A percentile compares a stretch with the other conserved stretches of the same genome.
These are phyloP conservation scores for Salvia hispanica DNA, from an alignment of 257 asterid species.

Conservation along the genomic window DNA sequence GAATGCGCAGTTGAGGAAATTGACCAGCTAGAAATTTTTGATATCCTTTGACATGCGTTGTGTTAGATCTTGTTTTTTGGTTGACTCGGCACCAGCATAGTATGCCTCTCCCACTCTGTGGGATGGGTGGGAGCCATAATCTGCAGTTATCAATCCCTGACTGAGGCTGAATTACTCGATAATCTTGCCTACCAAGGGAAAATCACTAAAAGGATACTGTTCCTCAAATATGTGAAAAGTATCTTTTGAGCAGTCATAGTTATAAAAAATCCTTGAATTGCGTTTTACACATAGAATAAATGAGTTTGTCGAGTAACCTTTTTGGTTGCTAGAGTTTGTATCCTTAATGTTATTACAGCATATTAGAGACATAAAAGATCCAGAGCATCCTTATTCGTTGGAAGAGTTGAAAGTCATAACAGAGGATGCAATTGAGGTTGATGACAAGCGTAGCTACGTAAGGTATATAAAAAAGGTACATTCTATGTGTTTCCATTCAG, in stretches of 20 bases:
- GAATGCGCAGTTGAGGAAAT: slow-evolving; percentile 67
- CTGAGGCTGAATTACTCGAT: background rate
- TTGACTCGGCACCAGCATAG: no score
- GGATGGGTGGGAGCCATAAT: background rate
- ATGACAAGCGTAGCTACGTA: slow-evolving; percentile 64
- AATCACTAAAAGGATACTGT: background rate
- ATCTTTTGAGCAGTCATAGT: background rate
- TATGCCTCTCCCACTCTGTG: background rate
- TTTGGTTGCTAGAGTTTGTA: slow-evolving; percentile 28
- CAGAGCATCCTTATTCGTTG: slow-evolving; percentile 93
- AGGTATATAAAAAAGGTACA: slow-evolving; percentile 48
- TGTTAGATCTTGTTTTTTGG: slow-evolving; percentile 5
- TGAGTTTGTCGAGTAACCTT: slow-evolving; percentile 8
- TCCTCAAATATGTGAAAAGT: slow-evolving; percentile 8
- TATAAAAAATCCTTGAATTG: slow-evolving; percentile 3
- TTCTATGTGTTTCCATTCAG: slow-evolving; percentile 14
- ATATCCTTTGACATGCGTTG: slow-evolving; percentile 63
- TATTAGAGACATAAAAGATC: slow-evolving; percentile 97
- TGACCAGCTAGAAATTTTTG: slow-evolving; percentile 81
- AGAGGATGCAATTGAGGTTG: slow-evolving; percentile 86
- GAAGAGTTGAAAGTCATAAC: slow-evolving; percentile 90
- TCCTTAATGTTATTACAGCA: slow-evolving; percentile 78
- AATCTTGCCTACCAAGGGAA: background rate
- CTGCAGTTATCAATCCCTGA: background rate
- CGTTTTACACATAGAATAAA: background rate